phyloP scores from a whole-genome alignment of 768 basidiomycete species.

The Auricularia sp. region DNA sequence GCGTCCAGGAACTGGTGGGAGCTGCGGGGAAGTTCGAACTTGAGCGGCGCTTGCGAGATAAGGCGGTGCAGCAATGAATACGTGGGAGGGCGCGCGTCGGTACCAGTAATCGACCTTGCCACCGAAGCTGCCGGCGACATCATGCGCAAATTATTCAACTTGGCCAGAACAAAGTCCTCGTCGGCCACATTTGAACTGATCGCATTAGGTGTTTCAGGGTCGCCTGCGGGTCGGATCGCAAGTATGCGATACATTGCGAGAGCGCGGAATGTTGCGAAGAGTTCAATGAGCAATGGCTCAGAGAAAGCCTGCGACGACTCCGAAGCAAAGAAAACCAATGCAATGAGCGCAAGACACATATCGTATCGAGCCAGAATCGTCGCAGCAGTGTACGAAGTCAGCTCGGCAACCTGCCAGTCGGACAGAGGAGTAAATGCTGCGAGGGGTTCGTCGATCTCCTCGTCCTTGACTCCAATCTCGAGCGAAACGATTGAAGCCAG shows the following conservation, averaged over 20 bases:
- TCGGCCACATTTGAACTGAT: conserved; percentile 2
- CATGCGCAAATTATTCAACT: conserved; percentile 29
- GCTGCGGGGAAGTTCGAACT: conserved; percentile 45
- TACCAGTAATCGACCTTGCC: conserved; percentile 44
- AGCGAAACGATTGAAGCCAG: conserved; percentile 64
- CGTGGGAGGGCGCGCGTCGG: conserved; percentile 36
- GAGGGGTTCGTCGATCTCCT: conserved; percentile 38
- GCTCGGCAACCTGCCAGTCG: conserved; percentile 52
- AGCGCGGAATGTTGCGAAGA: conserved; percentile 73
- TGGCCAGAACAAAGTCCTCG: conserved; percentile 51
- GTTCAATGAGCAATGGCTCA: conserved; percentile 54
- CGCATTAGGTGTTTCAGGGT: conserved; percentile 19
- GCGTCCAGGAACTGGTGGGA: conserved; percentile 53
- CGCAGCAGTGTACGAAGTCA: conserved; percentile 49
- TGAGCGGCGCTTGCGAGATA: conserved; percentile 33
- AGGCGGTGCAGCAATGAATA: conserved; percentile 57
- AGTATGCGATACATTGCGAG: conserved; percentile 59
- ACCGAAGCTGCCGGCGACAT: conserved; percentile 13
- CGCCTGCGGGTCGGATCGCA: conserved; percentile 45
- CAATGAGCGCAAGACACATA: conserved; percentile 52
- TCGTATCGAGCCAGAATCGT: conserved; percentile 69
- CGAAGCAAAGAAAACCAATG: conserved; percentile 60
- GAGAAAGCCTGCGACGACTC: conserved; percentile 49
- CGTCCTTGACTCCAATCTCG: conserved; percentile 59
- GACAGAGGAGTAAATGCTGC: conserved; percentile 23